phyloP scores from a whole-genome alignment of 768 basidiomycete species.

The Cytidiella melzeri region DNA sequence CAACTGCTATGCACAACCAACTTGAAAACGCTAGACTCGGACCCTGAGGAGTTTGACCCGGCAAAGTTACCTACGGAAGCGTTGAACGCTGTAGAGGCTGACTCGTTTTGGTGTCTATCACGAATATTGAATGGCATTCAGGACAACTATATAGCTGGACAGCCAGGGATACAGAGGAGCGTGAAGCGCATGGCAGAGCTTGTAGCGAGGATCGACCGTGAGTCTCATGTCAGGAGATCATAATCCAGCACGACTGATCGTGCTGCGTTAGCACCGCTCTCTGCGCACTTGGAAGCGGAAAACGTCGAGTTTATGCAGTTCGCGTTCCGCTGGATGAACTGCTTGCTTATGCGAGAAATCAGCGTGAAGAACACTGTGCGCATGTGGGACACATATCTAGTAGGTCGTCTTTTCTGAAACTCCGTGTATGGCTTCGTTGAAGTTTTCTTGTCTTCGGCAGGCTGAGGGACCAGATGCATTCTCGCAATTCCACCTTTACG shows the following conservation, averaged over 20 bases:
- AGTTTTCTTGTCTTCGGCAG: conserved; percentile 34
- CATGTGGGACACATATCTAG: conserved; percentile 99
- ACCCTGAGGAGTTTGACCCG: conserved; percentile 87
- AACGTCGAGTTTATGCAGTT: conserved; percentile 99
- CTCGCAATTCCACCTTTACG: conserved; percentile 97
- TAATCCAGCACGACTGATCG: not conserved
- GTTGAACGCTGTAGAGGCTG: conserved; percentile 87
- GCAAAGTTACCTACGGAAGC: conserved; percentile 60
- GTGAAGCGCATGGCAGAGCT: conserved; percentile 93
- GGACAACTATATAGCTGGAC: conserved; percentile 95
- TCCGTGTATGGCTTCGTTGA: not conserved
- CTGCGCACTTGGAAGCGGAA: conserved; percentile 78
- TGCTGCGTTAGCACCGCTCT: conserved; percentile 61
- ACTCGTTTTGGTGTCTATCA: conserved; percentile 97
- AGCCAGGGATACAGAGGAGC: conserved; percentile 93
- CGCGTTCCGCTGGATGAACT: conserved; percentile 99
- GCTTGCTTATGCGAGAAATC: conserved; percentile 95
- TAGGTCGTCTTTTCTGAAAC: conserved; percentile 33
- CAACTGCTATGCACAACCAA: not conserved
- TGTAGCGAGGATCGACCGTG: conserved; percentile 84
- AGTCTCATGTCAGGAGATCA: conserved; percentile 15
- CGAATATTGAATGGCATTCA: conserved; percentile 95
- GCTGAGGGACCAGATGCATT: conserved; percentile 97
- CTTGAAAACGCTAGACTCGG: conserved; percentile 57
- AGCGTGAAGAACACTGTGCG: conserved; percentile 94